Conservation (phyloP, 306 rosid species). For the Cajanus cajan region DNA sequence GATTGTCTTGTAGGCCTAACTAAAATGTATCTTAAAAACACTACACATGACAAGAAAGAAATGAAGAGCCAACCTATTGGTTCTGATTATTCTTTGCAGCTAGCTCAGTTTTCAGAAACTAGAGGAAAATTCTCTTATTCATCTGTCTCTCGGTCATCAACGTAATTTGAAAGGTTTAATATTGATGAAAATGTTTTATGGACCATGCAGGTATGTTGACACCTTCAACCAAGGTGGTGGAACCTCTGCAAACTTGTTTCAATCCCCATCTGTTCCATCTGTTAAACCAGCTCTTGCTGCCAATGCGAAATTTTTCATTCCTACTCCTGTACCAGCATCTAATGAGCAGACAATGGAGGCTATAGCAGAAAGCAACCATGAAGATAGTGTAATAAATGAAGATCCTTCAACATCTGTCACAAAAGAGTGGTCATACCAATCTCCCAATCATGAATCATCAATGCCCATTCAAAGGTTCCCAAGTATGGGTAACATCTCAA, state of each 20-base stretch:
- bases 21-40: neutral
- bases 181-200: slow-evolving; percentile 37
- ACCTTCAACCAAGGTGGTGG: slow-evolving; percentile 86
- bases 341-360: slow-evolving; percentile 56
- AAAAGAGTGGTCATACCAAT: slow-evolving; percentile 48
- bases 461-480: slow-evolving; percentile 59
- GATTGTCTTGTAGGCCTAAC: neutral
- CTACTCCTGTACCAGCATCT: slow-evolving; percentile 53
- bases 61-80: neutral
- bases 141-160: neutral
- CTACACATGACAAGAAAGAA: neutral
- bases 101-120: slow-evolving; percentile 4
- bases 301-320: slow-evolving; percentile 79
- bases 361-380: slow-evolving; percentile 62
- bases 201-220: slow-evolving; percentile 79
- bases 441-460: slow-evolving; percentile 35
- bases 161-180: slow-evolving; percentile 11
- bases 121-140: neutral
- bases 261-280: slow-evolving; percentile 64
- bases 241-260: slow-evolving; percentile 65
- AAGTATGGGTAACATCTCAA: slow-evolving; percentile 57
- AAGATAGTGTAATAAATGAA: slow-evolving; percentile 40
- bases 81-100: neutral
- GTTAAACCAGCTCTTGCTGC: slow-evolving; percentile 61
- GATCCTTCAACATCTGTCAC: slow-evolving; percentile 49